A percentile compares a stretch with the other conserved stretches of the same genome.
Evolutionary conservation across 306 rosid species (phyloP).

Genomic region (Castanea sativa): DNA sequence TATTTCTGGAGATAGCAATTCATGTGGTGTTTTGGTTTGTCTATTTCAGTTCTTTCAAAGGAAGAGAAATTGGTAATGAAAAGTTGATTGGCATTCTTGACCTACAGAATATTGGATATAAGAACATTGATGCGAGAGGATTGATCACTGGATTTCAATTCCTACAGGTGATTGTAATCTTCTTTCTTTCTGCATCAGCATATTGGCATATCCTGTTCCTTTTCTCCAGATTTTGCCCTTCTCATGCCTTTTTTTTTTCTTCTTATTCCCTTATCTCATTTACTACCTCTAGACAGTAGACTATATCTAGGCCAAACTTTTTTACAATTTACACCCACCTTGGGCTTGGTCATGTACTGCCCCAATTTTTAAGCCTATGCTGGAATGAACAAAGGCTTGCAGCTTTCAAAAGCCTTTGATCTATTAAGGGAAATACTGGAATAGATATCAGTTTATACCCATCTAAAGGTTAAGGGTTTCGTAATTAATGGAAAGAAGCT

Average conservation of each 20-base stretch:
- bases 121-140: slow-evolving; percentile 74
- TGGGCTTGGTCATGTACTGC: not conserved
- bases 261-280: not conserved
- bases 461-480: not conserved
- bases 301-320: not conserved
- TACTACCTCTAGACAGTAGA: not conserved
- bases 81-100: slow-evolving; percentile 77
- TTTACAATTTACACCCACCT: not conserved
- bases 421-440: not conserved
- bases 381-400: not conserved
- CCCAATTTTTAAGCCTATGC: not conserved
- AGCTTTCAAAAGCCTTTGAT: not conserved
- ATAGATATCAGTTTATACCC: not conserved
- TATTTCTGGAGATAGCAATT: not conserved
- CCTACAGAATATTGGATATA: slow-evolving; percentile 57
- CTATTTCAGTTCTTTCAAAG: slow-evolving; percentile 60
- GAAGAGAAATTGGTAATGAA: slow-evolving; percentile 78
- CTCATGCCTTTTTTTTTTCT: not conserved
- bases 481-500: not conserved
- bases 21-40: not conserved
- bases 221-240: not conserved
- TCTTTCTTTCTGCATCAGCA: not conserved
- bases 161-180: slow-evolving; percentile 58
- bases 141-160: slow-evolving; percentile 86
- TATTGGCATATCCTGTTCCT: not conserved